Evolutionary conservation across 495 filamentous ascomycete species (phyloP), one percentile per base, ranked within the genome.

Genomic region (Cryomyces minteri): DNA sequence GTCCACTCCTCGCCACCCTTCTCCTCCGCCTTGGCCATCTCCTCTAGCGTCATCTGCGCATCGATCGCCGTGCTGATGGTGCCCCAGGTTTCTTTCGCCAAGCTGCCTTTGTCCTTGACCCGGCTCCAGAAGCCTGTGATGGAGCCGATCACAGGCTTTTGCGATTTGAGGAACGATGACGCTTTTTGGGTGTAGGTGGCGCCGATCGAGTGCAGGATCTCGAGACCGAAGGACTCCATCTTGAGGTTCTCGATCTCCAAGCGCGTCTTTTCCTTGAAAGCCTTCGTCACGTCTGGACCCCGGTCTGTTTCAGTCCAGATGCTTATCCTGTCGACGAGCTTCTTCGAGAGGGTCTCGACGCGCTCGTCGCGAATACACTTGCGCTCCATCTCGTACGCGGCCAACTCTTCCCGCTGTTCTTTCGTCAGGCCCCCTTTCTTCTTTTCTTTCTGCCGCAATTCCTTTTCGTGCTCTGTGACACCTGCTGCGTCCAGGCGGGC

Each of bases 301-400:
- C 90, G 92, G 66, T 95, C 92, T 4, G 87, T 94, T 62, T 99
- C 90, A 8, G 90, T 95, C 88, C 88, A 95, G 6, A 96, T 78
- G 51, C 80, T 88, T 56, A 99, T 77, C 40, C 88, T 79, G 58
- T 94, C 83, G 31, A 94, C 62, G 5, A 99, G 71, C 59, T 95
- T 95, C 52, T 77, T 74, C 6, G 77, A 70, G 30, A 98, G 69
- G 0, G 77, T 87, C 40, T 82, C 76, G 34, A 96, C 82, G 32
- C 90, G 83, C 55, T 96, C 86, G 56, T 94, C 77, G n/a, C 90
- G 80, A 40, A 92, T 74, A 51, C 69, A 71, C 46, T 75, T 74
- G 6, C 92, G 80, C 64, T 98, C 90, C 44, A 72, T 69, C 62
- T 98, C 92, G 59, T 86, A 87, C 4, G 83, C 86, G 0, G 76